These are phyloP conservation scores for Jaltomata sinuosa DNA, from an alignment of 257 asterid species.

Conservation along the genomic window DNA sequence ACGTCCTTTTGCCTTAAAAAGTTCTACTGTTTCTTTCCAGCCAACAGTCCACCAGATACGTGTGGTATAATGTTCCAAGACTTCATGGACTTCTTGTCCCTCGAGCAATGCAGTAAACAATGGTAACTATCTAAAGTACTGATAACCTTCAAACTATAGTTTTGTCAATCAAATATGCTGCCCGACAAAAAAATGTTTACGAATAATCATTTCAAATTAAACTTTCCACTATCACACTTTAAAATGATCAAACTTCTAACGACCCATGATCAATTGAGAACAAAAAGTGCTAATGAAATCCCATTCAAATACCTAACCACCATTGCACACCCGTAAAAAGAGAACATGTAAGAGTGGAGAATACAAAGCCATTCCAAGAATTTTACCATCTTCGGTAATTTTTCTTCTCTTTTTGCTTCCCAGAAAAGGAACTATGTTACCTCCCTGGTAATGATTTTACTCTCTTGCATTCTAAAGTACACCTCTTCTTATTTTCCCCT, in stretches of 20 bases:
- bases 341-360: neutral
- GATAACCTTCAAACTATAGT: neutral
- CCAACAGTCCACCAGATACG: neutral
- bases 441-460: neutral
- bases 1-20: neutral
- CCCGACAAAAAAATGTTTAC: neutral
- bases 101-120: neutral
- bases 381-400: neutral
- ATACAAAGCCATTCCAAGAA: neutral
- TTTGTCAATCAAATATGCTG: neutral
- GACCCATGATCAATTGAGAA: neutral
- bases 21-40: neutral
- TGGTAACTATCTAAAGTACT: neutral
- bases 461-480: neutral
- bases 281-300: neutral
- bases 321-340: neutral
- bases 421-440: neutral
- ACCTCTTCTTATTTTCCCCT: neutral
- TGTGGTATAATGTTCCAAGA: neutral
- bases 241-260: neutral
- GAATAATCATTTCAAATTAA: neutral
- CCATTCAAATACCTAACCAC: neutral
- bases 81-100: neutral
- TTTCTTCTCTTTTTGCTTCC: neutral
- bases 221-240: neutral